These are phyloP conservation scores for Citrus sp. DNA, from an alignment of 345 rosid species.

Conservation along the genomic window DNA sequence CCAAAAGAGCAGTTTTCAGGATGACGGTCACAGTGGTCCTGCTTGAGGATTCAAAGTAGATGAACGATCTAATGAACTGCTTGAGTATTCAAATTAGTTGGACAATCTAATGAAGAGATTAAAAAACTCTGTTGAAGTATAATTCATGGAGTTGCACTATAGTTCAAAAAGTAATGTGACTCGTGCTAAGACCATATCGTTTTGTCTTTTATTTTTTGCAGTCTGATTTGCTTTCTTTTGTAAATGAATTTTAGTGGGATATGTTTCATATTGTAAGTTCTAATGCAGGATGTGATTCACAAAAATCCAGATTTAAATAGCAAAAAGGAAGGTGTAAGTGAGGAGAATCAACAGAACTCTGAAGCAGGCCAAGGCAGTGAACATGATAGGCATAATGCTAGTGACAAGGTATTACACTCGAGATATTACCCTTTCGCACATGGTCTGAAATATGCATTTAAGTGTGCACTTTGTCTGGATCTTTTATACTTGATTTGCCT, in stretches of 20 bases:
- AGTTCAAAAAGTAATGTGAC: not conserved
- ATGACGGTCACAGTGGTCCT: not conserved
- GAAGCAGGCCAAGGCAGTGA: conserved; percentile 34
- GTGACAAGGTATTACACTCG: conserved; percentile 38
- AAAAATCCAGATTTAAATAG: conserved; percentile 24
- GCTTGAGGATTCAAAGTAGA: not conserved
- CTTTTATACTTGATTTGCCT: not conserved
- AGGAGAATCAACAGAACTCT: conserved; percentile 22
- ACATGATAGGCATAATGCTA: conserved; percentile 35
- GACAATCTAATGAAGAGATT: not conserved
- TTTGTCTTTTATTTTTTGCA: not conserved
- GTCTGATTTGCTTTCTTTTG: not conserved
- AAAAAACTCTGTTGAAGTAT: not conserved
- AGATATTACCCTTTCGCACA: not conserved
- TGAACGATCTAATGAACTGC: not conserved
- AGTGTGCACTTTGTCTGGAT: not conserved
- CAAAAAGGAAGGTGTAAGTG: conserved; percentile 23
- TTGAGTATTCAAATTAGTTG: not conserved
- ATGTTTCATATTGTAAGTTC: not conserved
- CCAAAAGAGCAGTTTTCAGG: not conserved
- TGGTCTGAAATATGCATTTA: not conserved
- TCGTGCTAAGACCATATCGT: not conserved
- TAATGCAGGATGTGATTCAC: conserved; percentile 14
- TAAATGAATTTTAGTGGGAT: not conserved
- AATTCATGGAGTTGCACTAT: not conserved